Percentiles rank a stretch among this genome's conserved stretches.
These are phyloP conservation scores for Ogataea salicorniae DNA, from an alignment of 805 yeast genomes.

Conservation along the genomic window DNA sequence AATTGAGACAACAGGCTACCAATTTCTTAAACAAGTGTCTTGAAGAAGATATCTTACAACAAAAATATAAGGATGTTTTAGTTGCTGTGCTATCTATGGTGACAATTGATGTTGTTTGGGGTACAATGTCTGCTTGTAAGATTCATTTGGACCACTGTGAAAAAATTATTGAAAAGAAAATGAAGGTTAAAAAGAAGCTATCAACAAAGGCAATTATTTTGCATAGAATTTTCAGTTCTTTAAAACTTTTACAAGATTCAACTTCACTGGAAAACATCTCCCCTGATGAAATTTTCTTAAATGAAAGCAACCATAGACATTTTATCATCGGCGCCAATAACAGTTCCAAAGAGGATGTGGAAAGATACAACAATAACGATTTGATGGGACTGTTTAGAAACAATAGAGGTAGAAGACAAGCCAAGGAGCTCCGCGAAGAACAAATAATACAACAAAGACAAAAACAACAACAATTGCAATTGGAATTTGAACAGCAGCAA, in stretches of 20 bases:
- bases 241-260: constrained; percentile 73
- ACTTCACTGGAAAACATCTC: constrained; percentile 44
- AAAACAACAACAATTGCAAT: constrained; percentile 5
- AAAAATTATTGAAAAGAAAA: constrained; percentile 62
- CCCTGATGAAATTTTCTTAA: constrained; percentile 31
- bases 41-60: constrained; percentile 44
- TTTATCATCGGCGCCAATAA: constrained; percentile 29
- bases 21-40: constrained; percentile 58
- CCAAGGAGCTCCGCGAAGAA: not conserved
- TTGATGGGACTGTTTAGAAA: constrained; percentile 24
- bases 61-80: constrained; percentile 77
- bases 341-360: constrained; percentile 22
- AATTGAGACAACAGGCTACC: constrained; percentile 70
- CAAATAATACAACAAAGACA: constrained; percentile 1
- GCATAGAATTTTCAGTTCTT: constrained; percentile 72
- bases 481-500: constrained; percentile 1
- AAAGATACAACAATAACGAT: constrained; percentile 18
- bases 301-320: constrained; percentile 30
- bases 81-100: constrained; percentile 84
- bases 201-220: constrained; percentile 72
- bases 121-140: constrained; percentile 81
- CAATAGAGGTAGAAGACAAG: constrained; percentile 11
- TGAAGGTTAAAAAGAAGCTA: constrained; percentile 57
- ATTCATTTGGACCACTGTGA: constrained; percentile 75
- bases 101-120: constrained; percentile 85